Evolutionary conservation across 164 flowering plant genomes (phyloP).

Genomic region (Annona cherimola): DNA sequence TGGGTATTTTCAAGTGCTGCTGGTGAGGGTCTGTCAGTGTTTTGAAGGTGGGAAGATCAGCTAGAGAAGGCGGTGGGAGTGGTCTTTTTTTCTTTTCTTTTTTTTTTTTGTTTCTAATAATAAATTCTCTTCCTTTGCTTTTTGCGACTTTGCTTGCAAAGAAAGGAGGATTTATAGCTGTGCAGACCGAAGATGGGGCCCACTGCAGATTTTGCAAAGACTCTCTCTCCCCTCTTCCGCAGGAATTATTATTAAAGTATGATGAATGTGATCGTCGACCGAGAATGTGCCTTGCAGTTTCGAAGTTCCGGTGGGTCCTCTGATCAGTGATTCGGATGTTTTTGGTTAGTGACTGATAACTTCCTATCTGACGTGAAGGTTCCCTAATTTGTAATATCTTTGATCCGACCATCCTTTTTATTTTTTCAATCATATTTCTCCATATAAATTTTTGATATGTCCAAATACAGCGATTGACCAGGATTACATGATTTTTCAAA

Average conservation of each 20-base stretch:
- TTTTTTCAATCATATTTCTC: too few species aligned
- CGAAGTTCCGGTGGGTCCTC: not conserved
- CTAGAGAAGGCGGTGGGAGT: not conserved
- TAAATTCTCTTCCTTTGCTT: not conserved
- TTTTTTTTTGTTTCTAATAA: too few species aligned
- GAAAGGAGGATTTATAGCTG: slow-evolving; percentile 2
- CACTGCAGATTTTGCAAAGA: not conserved
- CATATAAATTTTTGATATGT: too few species aligned
- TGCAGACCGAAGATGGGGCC: not conserved
- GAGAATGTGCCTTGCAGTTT: not conserved
- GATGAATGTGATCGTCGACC: not conserved
- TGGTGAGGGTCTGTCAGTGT: not conserved
- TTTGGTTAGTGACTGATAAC: not conserved
- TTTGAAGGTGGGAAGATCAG: not conserved
- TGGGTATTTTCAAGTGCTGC: not conserved
- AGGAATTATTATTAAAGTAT: not conserved
- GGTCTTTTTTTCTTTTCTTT: not conserved
- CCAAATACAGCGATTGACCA: too few species aligned
- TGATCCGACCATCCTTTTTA: not conserved
- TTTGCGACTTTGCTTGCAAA: not conserved
- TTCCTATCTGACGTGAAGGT: not conserved
- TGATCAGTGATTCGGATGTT: not conserved
- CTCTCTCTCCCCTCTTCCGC: not conserved
- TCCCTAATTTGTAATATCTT: not conserved
- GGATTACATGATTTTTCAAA: too few species aligned